Evolutionary conservation across 495 filamentous ascomycete genomes (phyloP).

Genomic region (Penicillium samsonianum): DNA sequence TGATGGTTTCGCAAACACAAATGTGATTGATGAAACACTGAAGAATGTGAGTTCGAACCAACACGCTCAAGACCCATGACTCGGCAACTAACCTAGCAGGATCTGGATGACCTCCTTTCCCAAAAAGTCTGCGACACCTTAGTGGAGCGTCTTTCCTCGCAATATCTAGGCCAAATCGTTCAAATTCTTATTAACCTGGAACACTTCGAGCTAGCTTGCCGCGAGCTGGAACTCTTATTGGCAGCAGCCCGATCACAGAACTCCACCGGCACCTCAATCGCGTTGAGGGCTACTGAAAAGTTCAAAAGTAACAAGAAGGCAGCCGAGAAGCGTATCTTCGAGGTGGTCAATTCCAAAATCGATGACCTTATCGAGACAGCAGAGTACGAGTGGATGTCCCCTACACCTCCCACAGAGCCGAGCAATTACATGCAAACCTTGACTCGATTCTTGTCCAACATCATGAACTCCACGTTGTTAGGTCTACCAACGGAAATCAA

Average conservation of each 20-base stretch:
- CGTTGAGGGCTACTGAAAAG: conserved; percentile 75
- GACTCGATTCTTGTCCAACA: conserved; percentile 90
- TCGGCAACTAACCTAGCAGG: conserved; percentile 39
- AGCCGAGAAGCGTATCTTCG: conserved; percentile 96
- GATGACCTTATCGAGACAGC: conserved; percentile 96
- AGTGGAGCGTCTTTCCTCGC: conserved; percentile 82
- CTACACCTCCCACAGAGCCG: conserved; percentile 63
- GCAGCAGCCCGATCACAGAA: conserved; percentile 77
- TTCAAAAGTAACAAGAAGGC: conserved; percentile 92
- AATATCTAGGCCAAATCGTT: conserved; percentile 95
- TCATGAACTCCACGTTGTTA: conserved; percentile 90
- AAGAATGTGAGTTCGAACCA: conserved; percentile 56
- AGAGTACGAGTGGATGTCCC: conserved; percentile 92
- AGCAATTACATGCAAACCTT: conserved; percentile 93
- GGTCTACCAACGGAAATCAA: conserved; percentile 93
- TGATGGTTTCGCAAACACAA: conserved; percentile 86
- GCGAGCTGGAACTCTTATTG: conserved; percentile 79
- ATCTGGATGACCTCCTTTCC: conserved; percentile 87
- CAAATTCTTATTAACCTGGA: conserved; percentile 98
- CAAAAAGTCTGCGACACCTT: conserved; percentile 87
- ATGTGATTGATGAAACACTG: conserved; percentile 84
- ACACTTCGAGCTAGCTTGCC: conserved; percentile 91
- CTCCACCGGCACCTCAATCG: conserved; percentile 69
- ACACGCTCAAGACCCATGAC: not conserved
- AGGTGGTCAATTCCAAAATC: conserved; percentile 97